These are phyloP conservation scores for Stenocarpella maydis DNA, from an alignment of 2,329 filamentous ascomycete species.

Conservation along the genomic window DNA sequence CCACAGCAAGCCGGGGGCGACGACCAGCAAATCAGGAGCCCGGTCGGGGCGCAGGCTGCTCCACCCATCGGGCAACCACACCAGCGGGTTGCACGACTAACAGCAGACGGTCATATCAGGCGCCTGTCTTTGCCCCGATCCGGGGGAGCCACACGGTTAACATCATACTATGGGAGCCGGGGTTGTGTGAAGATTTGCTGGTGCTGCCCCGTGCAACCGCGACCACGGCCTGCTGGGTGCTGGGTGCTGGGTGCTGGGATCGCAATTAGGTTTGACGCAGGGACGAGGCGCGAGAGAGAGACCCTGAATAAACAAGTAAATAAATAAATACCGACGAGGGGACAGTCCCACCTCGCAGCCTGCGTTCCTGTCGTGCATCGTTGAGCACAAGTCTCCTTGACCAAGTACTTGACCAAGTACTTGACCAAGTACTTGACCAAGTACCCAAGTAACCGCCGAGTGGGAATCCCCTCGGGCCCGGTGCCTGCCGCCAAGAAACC, in stretches of 20 bases:
- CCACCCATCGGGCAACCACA: constrained; percentile 30
- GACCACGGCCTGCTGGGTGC: no score
- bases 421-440: no score
- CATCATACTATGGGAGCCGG: constrained; percentile 10
- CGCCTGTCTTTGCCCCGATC: constrained; percentile 25
- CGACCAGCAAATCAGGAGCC: constrained; percentile 18
- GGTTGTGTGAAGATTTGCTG: not conserved
- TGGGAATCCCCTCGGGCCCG: not conserved
- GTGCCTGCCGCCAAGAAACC: not conserved
- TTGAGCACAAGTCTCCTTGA: not conserved
- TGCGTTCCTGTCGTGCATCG: not conserved
- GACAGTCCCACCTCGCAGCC: not conserved
- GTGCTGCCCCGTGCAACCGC: not conserved
- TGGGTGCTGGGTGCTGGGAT: not conserved
- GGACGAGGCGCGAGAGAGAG: not conserved
- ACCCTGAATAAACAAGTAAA: constrained; percentile 17
- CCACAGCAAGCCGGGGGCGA: not conserved
- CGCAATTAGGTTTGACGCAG: not conserved
- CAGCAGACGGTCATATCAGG: constrained; percentile 33
- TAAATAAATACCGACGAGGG: constrained; percentile 9
- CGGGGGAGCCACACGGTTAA: constrained; percentile 13
- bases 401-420: no score
- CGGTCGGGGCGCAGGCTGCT: not conserved
- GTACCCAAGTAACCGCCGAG: no score
- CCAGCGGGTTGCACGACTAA: constrained; percentile 31